phyloP scores from a whole-genome alignment of 169 alveolate species.

The Babesia sp. region DNA sequence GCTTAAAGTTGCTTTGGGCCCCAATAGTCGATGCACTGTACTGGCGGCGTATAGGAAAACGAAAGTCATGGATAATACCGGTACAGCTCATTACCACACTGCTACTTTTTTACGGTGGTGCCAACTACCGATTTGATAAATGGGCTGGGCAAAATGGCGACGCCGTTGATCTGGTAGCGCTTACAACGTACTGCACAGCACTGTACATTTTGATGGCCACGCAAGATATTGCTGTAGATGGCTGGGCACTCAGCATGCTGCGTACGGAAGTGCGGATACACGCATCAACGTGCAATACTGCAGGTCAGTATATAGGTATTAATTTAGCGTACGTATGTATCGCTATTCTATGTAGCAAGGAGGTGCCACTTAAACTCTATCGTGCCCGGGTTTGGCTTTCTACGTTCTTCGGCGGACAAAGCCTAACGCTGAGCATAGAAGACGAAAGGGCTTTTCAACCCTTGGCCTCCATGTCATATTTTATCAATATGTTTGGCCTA shows the following conservation, averaged over 20 bases:
- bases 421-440: constrained; percentile 9
- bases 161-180: constrained; percentile 39
- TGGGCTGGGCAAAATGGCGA: constrained; percentile 70
- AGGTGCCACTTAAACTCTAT: constrained; percentile 48
- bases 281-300: constrained; percentile 83
- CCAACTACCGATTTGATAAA: constrained; percentile 40
- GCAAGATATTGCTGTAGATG: constrained; percentile 95
- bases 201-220: constrained; percentile 85
- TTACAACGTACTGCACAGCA: constrained; percentile 64
- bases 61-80: constrained; percentile 93
- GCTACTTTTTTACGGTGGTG: constrained; percentile 63
- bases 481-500: constrained; percentile 45
- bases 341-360: constrained; percentile 68
- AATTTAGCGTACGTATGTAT: constrained; percentile 77
- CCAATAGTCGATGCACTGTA: constrained; percentile 89
- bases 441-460: constrained; percentile 50
- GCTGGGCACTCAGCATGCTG: constrained; percentile 93
- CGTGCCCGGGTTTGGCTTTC: constrained; percentile 31
- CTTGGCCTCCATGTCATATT: constrained; percentile 32
- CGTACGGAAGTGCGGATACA: constrained; percentile 60
- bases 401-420: constrained; percentile 4
- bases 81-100: constrained; percentile 69
- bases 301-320: constrained; percentile 83
- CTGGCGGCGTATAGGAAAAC: constrained; percentile 81
- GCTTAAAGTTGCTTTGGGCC: constrained; percentile 90